Conservation (phyloP, 2,329 filamentous ascomycete species). For the Botrytis aclada region DNA sequence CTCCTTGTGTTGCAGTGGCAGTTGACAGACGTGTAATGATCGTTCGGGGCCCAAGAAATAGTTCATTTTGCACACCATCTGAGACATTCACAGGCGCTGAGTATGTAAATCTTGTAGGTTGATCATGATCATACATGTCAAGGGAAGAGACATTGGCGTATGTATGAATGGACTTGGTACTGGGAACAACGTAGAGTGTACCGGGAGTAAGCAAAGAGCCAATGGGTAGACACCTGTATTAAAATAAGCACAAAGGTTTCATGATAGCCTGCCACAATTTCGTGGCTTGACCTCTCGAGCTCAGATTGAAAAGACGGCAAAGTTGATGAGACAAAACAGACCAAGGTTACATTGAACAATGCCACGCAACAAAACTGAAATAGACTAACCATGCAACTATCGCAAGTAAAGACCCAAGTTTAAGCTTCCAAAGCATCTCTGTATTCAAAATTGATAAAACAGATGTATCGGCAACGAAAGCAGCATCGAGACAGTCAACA, state of each 20-base stretch:
- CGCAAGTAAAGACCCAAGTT: slow-evolving; percentile 21
- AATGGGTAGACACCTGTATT: slow-evolving; percentile 2
- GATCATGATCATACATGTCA: slow-evolving; percentile 13
- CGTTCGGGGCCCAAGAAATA: slow-evolving; percentile 26
- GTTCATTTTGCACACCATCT: neutral
- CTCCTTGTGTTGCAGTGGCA: slow-evolving; percentile 23
- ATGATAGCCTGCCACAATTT: neutral
- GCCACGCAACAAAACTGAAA: neutral
- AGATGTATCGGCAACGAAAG: slow-evolving; percentile 20
- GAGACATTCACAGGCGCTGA: slow-evolving; percentile 13
- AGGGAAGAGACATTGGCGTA: slow-evolving; percentile 13
- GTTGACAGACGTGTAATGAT: slow-evolving; percentile 23
- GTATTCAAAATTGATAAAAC: slow-evolving; percentile 20
- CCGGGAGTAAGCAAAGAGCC: slow-evolving; percentile 23
- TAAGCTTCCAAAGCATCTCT: slow-evolving; percentile 24
- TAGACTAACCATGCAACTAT: slow-evolving; percentile 20
- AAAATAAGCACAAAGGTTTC: neutral
- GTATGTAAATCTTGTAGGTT: slow-evolving; percentile 18
- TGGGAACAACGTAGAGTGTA: slow-evolving; percentile 24
- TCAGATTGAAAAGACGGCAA: neutral
- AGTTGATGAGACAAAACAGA: neutral
- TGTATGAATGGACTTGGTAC: neutral
- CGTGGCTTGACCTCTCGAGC: neutral
- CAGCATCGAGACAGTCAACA: slow-evolving; percentile 22
- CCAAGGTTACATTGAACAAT: neutral